Base-by-base conservation (phyloP, 2,329 filamentous ascomycete genomes). In the Nigrospora osmanthi region DNA sequence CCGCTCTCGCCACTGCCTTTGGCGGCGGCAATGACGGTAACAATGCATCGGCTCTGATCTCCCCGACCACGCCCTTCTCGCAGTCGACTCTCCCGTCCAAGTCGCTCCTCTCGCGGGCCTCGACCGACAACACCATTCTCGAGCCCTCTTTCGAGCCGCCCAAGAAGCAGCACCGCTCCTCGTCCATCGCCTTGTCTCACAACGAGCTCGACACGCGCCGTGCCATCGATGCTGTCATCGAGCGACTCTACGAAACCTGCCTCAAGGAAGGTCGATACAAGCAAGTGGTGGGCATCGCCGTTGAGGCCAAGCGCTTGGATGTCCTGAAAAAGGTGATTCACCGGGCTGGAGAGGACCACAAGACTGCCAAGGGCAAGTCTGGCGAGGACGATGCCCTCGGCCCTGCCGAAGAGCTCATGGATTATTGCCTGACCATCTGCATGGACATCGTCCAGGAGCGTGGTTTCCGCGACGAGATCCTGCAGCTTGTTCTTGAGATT, bases 401-500 rank as follows among this genome's bases (percentile, higher is more conserved):
- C 4, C 80, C 83, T 28, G 85, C 89, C 15, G 90, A 97, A 61
- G 91, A 97, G 62, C 70, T 98, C 46, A 93, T 98, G 84, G 93
- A 98, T 55, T 98, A 98, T 59, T 86, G 93, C 16, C 70, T 98
- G 49, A 83, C 90, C 54, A 94, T 98, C 54, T 96, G 91, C 73
- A 95, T 98, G 89, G 90, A 94, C 50, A 85, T 97, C 49, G 89
- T 98, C 15, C 93, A 97, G 67, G 93, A 98, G 69, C 81, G 91
- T 43, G 83, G 83, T 40, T 79, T 97, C 59, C 82, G 93, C 50
- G 80, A 77, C 33, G 74, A 93, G 71, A 96, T 98, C 43, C 69
- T 98, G 47, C 84, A 86, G 56, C 76, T 98, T 38, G 93, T 98
- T 45, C 81, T 98, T n/a, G 87, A 91, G 48, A 80, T 98, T n/a